Base-by-base conservation (phyloP, 2,329 filamentous ascomycete species). In the Cordyceps javanica region DNA sequence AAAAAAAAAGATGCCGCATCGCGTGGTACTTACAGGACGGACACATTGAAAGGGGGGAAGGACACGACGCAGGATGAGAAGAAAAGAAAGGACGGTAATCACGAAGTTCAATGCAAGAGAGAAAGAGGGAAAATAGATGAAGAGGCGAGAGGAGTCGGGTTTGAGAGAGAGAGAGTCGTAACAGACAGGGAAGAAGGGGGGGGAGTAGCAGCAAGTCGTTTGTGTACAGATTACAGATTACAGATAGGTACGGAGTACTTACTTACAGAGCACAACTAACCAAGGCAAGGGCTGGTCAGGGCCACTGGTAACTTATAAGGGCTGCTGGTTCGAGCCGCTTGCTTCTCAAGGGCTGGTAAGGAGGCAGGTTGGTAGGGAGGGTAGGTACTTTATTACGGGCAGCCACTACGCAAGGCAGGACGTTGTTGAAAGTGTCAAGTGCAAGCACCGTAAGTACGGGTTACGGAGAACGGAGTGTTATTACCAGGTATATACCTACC, bases 101-200 rank as follows among this genome's bases (percentile, higher is more conserved):
- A 51, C 13, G 38, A 16, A 21, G 25, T 44, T 26, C 46, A 57
- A 41, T 57, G 55, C 36, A 50, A 25, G 54, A 57, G 45, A 50
- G 54, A 57, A 8, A 55, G 30, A 39, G 34, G 16, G n/a, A 32
- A 44, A 28, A 38, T 38, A 28, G 21, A 39, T 30, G 32, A 26
- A 36, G 52, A 46, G 41, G 42, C 23, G 52, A 54, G 51, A 41
- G 51, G 41, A 34, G 51, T 28, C 51, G 45, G 51, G 51, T 54
- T 54, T 54, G 51, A 45, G 51, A 42, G 50, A 36, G 51, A 44
- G 48, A 45, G 38, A 21, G 51, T 45, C 30, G 39, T 36, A 44
- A 19, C 30, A 34, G 51, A 53, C 19, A 54, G 45, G 51, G 41
- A 36, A 30, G 51, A 45, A 44, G 51, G 38, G 28, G 38, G 28